Conservation (phyloP, 768 basidiomycete genomes). For the Piloderma croceum region DNA sequence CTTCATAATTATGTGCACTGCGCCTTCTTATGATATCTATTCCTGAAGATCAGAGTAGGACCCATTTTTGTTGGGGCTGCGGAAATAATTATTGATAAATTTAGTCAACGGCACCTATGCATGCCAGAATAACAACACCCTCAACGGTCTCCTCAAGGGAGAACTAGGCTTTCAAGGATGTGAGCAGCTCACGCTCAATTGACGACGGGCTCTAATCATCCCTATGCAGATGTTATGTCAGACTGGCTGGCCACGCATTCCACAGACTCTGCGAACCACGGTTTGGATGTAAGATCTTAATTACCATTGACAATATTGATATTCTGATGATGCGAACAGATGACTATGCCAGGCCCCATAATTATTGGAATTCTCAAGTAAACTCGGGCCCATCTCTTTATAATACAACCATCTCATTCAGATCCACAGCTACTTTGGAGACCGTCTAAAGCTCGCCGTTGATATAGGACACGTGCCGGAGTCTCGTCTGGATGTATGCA, state of each 20-base stretch:
- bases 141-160: conserved; percentile 59
- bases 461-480: conserved; percentile 53
- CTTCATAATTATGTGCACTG: too few species aligned
- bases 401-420: too few species aligned
- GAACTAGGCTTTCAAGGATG: conserved; percentile 67
- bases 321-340: too few species aligned
- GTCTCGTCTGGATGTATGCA: conserved; percentile 50
- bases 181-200: conserved; percentile 24
- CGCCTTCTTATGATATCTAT: too few species aligned
- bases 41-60: conserved; percentile 20
- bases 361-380: conserved; percentile 1
- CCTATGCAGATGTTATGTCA: conserved; percentile 22
- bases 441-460: conserved; percentile 52
- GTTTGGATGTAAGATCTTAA: conserved; percentile 53
- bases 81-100: conserved; percentile 10
- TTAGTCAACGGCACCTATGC: conserved; percentile 54
- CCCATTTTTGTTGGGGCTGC: background rate
- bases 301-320: too few species aligned
- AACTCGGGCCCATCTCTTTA: too few species aligned
- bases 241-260: conserved; percentile 20
- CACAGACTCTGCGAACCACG: conserved; percentile 44
- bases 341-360: conserved; percentile 61
- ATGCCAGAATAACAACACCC: conserved; percentile 54
- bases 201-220: background rate
- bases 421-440: conserved; percentile 51